Base-by-base conservation (phyloP, 139 green algal genomes). In the Chlamydomonas sphaeroides region DNA sequence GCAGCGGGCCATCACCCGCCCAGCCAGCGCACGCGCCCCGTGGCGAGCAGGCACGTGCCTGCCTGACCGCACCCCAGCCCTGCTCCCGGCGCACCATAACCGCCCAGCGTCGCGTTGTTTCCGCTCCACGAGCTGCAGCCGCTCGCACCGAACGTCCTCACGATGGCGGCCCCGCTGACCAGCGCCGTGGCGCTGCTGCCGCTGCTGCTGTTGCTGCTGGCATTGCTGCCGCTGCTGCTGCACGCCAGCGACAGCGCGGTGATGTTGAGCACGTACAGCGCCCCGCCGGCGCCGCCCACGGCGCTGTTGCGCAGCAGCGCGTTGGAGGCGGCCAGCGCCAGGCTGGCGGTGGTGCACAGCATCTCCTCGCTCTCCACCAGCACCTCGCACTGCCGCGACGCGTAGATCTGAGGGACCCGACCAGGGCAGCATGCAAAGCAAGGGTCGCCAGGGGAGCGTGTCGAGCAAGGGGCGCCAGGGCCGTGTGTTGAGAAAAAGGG, bases 231-330 rank as follows among this genome's bases (percentile, higher is more conserved):
- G 75, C 36, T 36, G 41, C 26, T 17, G 1, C 5, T 5, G 59
- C 74, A 80, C 28, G n/a, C n/a, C 7, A 82, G 30, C 0, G n/a
- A n/a, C 11, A 82, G 32, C 5, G 33, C 32, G n/a, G n/a, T n/a
- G 25, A 82, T 33, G 42, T 72, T 65, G 2, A 63, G 42, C 1
- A 61, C 62, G 62, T 73, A 82, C 7, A 82, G 33, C 10, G 75
- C 75, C 33, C 62, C 75, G 20, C 74, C 74, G 39, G 39, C 74
- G 59, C 74, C 74, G 59, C 74, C 74, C 3, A 62, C 30, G 1
- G 74, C 74, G 7, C 5, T 48, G 41, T 80, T 80, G 41, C 36
- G 4, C 5, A 26, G 0, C 28, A 80, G 17, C 0, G 17, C 33
- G 42, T 48, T 70, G 57, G 32, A 10, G 15, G 21, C 38, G 56